Evolutionary conservation across 441 rosid genomes (phyloP).

Genomic region (Syzygium syzygioides): DNA sequence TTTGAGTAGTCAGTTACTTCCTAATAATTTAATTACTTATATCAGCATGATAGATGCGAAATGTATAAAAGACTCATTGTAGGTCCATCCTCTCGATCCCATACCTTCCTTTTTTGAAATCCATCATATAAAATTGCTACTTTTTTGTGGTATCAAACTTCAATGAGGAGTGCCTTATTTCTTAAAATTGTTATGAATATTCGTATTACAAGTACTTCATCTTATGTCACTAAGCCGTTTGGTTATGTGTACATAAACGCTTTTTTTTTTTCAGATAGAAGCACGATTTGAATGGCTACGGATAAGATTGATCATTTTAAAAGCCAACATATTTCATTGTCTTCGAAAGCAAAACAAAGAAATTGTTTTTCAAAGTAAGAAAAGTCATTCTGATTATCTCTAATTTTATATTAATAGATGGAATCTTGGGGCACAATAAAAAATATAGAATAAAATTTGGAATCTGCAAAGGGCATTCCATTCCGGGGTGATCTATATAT

Average conservation of each 20-base stretch:
- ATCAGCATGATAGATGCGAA: neutral
- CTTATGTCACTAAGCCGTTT: neutral
- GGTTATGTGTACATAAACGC: neutral
- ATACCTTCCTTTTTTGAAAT: too few species aligned
- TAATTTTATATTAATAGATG: neutral
- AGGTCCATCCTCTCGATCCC: neutral
- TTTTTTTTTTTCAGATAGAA: neutral
- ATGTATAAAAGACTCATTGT: neutral
- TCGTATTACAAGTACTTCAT: too few species aligned
- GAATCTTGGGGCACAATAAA: neutral
- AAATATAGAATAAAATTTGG: neutral
- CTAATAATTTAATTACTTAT: neutral
- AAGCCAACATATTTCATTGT: neutral
- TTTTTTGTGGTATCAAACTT: too few species aligned
- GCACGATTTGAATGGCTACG: neutral
- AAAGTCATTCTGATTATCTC: neutral
- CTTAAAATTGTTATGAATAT: too few species aligned
- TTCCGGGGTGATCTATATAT: neutral
- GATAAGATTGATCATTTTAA: neutral
- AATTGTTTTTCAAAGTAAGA: neutral
- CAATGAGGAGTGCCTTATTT: too few species aligned
- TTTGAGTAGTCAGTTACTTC: neutral
- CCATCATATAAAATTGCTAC: too few species aligned
- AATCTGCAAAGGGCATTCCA: neutral
- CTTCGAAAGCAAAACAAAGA: neutral